phyloP scores from a whole-genome alignment of 345 rosid genomes.

The Populus davidiana region DNA sequence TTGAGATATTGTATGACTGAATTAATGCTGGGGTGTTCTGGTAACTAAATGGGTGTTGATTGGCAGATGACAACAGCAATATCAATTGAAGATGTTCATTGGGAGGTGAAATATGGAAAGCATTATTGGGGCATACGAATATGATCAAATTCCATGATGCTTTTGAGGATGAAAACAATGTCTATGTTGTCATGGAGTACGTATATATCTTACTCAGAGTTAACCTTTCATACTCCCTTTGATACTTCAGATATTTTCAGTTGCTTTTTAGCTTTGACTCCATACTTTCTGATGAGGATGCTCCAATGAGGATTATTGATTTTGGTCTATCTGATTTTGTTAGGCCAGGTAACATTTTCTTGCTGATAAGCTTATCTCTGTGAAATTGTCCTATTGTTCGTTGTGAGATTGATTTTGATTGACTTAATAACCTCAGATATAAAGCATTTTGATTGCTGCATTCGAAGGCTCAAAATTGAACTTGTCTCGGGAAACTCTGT shows the following conservation, averaged over 20 bases:
- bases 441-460: no score
- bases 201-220: conserved; percentile 17
- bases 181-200: conserved; percentile 87
- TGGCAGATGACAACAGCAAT: conserved; percentile 85
- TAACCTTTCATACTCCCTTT: neutral
- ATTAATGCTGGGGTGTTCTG: neutral
- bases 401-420: no score
- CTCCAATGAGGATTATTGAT: conserved; percentile 53
- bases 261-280: neutral
- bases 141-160: conserved; percentile 74
- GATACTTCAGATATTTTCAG: neutral
- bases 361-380: no score
- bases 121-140: conserved; percentile 68
- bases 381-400: no score
- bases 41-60: conserved; percentile 8
- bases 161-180: conserved; percentile 65
- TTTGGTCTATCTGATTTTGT: conserved; percentile 75
- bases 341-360: conserved; percentile 18
- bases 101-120: conserved; percentile 84
- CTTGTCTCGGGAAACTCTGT: no score
- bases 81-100: conserved; percentile 79
- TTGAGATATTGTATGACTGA: neutral
- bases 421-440: no score
- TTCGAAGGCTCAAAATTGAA: no score
- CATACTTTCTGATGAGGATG: conserved; percentile 34